Conservation (phyloP, 1,284 basidiomycete genomes). For the Ceratobasidium sp. region DNA sequence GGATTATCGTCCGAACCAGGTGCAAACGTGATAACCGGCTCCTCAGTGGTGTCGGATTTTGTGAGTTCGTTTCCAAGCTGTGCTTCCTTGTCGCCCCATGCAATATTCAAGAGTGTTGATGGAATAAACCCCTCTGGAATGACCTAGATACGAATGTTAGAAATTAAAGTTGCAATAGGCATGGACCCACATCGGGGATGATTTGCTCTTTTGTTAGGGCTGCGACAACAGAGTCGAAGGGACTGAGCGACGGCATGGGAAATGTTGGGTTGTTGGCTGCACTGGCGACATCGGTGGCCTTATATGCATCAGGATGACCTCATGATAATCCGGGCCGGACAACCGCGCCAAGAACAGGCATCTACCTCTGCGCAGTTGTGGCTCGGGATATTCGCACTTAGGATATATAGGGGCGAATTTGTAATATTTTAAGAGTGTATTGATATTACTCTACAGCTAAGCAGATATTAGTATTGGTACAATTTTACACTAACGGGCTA, state of each 20-base stretch:
- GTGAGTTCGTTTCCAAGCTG: slow-evolving; percentile 59
- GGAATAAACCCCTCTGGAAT: slow-evolving; percentile 55
- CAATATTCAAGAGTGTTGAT: slow-evolving; percentile 60
- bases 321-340: slow-evolving; percentile 24
- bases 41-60: slow-evolving; percentile 57
- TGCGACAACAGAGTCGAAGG: slow-evolving; percentile 48
- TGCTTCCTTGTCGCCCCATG: slow-evolving; percentile 58
- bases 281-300: neutral
- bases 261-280: neutral
- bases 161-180: neutral
- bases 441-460: neutral
- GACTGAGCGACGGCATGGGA: slow-evolving; percentile 26
- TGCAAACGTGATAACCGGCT: slow-evolving; percentile 60
- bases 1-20: slow-evolving; percentile 45
- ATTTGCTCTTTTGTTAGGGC: slow-evolving; percentile 56
- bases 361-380: neutral
- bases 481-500: neutral
- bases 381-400: neutral
- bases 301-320: slow-evolving; percentile 35
- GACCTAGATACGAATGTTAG: slow-evolving; percentile 3
- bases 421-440: neutral
- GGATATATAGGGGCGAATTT: neutral
- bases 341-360: slow-evolving; percentile 23
- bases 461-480: neutral
- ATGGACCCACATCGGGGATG: slow-evolving; percentile 58